Base-by-base conservation (phyloP, 2,329 filamentous ascomycete species). In the Microcera coccophila region DNA sequence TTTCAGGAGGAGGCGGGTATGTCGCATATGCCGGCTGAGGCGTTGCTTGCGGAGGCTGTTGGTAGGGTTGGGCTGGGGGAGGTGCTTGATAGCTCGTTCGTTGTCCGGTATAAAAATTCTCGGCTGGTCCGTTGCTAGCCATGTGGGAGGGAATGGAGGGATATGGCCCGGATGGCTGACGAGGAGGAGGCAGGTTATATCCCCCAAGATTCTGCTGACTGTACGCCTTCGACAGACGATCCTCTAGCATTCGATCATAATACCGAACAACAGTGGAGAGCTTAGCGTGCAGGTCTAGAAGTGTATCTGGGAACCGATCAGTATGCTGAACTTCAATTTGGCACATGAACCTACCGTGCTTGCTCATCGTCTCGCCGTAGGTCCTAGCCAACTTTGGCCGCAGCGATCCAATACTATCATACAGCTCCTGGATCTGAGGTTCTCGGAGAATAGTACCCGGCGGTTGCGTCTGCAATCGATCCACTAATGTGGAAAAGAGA, bases 361-460 rank as follows among this genome's bases (percentile, higher is more conserved):
- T 98, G 78, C 93, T 97, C 93, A 98, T 97, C 0, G 93, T 96
- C 70, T 98, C 93, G 42, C 93, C 93, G 62, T 97, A 96, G 1
- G 91, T 96, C 44, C 93, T 81, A 4, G 93, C 93, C 42, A 98
- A 74, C 65, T 98, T 98, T 2, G 93, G 93, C 38, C 93, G 80
- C 49, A 98, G 71, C 14, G 89, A 78, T n/a, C 91, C 90, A 57
- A 98, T 97, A 57, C 90, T 94, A 61, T 97, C 93, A 63, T 98
- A 98, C 4, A 98, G 74, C 67, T 98, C 93, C 66, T 98, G 93
- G 38, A 98, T 96, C 63, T 97, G 93, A 2, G 93, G 93, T 60
- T 98, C 93, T 37, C 93, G 79, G n/a, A 98, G 69, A 40, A 98
- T 96, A 1, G 93, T 97, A 1, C 93, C 93, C 0, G 90, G 90